Base-by-base conservation (phyloP, 2,329 filamentous ascomycete genomes). In the Neonectria magnoliae region DNA sequence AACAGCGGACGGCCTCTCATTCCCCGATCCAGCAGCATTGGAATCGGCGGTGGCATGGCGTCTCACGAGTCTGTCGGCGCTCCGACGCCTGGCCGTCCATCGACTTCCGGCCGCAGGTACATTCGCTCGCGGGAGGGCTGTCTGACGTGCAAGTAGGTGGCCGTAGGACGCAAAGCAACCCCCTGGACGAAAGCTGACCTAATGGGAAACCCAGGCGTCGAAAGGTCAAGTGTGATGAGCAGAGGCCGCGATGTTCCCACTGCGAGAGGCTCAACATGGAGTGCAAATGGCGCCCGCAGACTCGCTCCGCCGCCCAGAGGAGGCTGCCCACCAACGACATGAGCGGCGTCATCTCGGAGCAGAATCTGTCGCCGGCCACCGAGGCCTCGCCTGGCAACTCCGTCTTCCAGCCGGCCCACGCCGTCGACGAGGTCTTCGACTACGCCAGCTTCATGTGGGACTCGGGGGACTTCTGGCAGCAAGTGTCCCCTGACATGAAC, bases 201-300 rank as follows among this genome's bases (percentile, higher is more conserved):
- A 52, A 61, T 57, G 36, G 25, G 5, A 45, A 41, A 8, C 64
- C 16, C 54, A 84, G 81, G 65, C 80, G 82, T 52, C 77, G 83
- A 48, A 85, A 85, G 70, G 84, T 85, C 52, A 79, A 83, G 61
- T 86, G 83, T 64, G 83, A 86, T 62, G 84, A 87, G 73, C 79
- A 81, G 61, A 77, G 82, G 22, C 84, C 84, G 11, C 75, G 81
- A 47, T 86, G 84, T 67, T 82, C 79, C 44, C 84, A 85, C 69
- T 86, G 84, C 72, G 82, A 84, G 69, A 79, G 84, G 36, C 75
- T 86, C 13, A 85, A 85, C 65, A 76, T 86, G 52, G 81, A 85
- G 60, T 86, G 84, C 75, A 82, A 80, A 64, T 86, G 84, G 84
- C 79, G 79, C 42, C 73, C 78, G 33, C 70, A 79, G 65, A 71